Evolutionary conservation across 1,139 yeast genomes (phyloP).

Genomic region (Yamadazyma sp.): DNA sequence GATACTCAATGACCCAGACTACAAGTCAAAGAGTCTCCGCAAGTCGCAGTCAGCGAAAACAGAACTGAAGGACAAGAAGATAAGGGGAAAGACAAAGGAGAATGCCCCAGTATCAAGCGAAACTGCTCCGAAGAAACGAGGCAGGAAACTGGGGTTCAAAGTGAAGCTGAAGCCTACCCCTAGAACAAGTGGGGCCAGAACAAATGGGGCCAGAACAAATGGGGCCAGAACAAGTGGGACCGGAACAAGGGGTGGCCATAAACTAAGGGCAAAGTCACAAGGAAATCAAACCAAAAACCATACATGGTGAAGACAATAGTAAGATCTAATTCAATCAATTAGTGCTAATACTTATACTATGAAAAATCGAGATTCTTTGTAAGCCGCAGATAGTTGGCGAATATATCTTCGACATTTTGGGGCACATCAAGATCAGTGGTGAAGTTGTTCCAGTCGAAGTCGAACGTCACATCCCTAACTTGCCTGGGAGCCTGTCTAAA

Average conservation of each 20-base stretch:
- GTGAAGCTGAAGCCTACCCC: neutral
- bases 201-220: no score
- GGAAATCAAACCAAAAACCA: neutral
- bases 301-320: neutral
- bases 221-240: no score
- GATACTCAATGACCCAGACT: neutral
- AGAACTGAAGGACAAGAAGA: neutral
- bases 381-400: neutral
- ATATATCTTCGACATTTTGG: neutral
- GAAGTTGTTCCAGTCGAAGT: slow-evolving; percentile 10
- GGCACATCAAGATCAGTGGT: slow-evolving; percentile 3
- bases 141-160: neutral
- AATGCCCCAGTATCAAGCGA: neutral
- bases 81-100: neutral
- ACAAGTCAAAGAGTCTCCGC: no score
- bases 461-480: slow-evolving; percentile 7
- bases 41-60: neutral
- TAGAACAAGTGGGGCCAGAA: neutral
- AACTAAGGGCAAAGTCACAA: neutral
- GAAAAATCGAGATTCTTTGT: neutral
- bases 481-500: slow-evolving; percentile 23
- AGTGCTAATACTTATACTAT: neutral
- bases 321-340: neutral
- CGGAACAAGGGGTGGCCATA: no score
- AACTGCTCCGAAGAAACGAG: neutral